A percentile compares a stretch with the other conserved stretches of the same genome.
Conservation (phyloP, 1,284 basidiomycete species). For the Sporisorium exsertum region DNA sequence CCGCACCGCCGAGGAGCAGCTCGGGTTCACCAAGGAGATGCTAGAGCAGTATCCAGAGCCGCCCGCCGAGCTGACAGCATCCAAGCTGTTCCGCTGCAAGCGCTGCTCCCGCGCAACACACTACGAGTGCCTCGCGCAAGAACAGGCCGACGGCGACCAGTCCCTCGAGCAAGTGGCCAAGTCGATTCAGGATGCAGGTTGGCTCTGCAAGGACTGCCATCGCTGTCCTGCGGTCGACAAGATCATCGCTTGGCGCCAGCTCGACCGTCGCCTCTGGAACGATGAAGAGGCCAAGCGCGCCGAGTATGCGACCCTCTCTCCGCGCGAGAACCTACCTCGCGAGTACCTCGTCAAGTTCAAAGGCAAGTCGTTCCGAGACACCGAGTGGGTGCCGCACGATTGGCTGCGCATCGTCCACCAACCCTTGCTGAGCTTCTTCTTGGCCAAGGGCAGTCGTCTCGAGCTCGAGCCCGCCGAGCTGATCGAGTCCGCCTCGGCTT, state of each 20-base stretch:
- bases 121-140: conserved; percentile 45
- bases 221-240: conserved; percentile 47
- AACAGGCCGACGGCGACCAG: conserved; percentile 11
- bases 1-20: conserved; percentile 22
- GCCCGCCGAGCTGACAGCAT: conserved; percentile 17
- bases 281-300: conserved; percentile 33
- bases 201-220: conserved; percentile 51
- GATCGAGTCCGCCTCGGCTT: conserved; percentile 24
- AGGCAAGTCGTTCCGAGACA: conserved; percentile 47
- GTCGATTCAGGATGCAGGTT: conserved; percentile 28
- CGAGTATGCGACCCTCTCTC: conserved; percentile 26
- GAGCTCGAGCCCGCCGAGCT: conserved; percentile 53
- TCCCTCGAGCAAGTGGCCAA: conserved; percentile 39
- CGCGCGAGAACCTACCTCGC: conserved; percentile 44
- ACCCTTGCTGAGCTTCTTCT: conserved; percentile 21
- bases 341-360: conserved; percentile 63
- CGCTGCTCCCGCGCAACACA: conserved; percentile 53
- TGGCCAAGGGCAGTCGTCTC: conserved; percentile 45
- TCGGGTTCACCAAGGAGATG: conserved; percentile 25
- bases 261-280: conserved; percentile 29
- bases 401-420: conserved; percentile 48
- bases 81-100: conserved; percentile 51
- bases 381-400: conserved; percentile 55
- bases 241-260: conserved; percentile 56
- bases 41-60: conserved; percentile 26